Conservation (phyloP, 495 filamentous ascomycete genomes). For the Rhizodiscina lignyota region DNA sequence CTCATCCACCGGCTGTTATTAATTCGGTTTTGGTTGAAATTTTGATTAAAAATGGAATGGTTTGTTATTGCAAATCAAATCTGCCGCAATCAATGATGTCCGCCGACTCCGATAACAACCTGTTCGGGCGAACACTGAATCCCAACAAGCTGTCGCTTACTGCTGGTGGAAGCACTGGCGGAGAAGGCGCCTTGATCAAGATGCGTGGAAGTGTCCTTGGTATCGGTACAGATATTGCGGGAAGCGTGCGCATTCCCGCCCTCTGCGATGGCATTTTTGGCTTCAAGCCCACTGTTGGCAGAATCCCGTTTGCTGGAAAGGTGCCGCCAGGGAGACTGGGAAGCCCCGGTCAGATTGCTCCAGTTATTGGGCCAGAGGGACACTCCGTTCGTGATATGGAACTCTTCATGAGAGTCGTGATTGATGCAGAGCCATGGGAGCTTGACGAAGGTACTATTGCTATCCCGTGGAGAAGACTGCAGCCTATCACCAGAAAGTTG, state of each 20-base stretch:
- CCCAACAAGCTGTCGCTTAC: slow-evolving; percentile 39
- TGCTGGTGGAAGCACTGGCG: slow-evolving; percentile 45
- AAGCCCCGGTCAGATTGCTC: slow-evolving; percentile 1
- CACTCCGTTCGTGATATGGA: slow-evolving; percentile 6
- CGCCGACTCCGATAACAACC: slow-evolving; percentile 32
- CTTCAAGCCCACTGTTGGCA: slow-evolving; percentile 2
- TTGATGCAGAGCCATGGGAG: slow-evolving; percentile 5
- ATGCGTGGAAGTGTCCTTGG: slow-evolving; percentile 25
- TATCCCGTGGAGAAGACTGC: slow-evolving; percentile 7
- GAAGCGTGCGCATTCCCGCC: slow-evolving; percentile 6
- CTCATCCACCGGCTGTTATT: slow-evolving; percentile 4
- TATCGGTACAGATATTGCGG: slow-evolving; percentile 21
- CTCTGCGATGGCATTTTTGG: slow-evolving; percentile 2
- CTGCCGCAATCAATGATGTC: slow-evolving; percentile 37
- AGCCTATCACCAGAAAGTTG: not conserved
- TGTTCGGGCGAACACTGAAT: slow-evolving; percentile 51
- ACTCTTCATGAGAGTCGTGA: slow-evolving; percentile 4
- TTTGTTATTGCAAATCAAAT: slow-evolving; percentile 38
- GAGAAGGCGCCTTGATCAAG: slow-evolving; percentile 35
- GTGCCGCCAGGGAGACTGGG: slow-evolving; percentile 2
- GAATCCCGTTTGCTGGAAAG: slow-evolving; percentile 4
- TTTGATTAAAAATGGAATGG: slow-evolving; percentile 25
- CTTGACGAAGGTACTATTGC: slow-evolving; percentile 3
- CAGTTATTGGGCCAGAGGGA: slow-evolving; percentile 4
- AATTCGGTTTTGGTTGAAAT: slow-evolving; percentile 14